Percentiles rank a stretch among this genome's conserved stretches.
These are phyloP conservation scores for Irpex sp. DNA, from an alignment of 1,284 basidiomycete genomes.

Conservation along the genomic window DNA sequence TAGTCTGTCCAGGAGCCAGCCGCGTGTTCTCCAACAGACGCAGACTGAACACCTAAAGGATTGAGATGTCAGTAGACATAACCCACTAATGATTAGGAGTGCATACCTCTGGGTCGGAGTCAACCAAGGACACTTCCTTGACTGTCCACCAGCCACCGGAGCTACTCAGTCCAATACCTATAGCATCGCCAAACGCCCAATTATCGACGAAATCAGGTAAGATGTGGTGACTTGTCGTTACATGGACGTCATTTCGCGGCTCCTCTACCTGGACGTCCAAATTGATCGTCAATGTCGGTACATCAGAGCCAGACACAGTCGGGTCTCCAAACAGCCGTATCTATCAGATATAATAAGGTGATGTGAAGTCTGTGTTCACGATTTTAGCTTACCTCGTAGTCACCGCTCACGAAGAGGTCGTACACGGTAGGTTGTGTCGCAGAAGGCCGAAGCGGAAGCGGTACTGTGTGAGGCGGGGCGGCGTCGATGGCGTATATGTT, in stretches of 20 bases:
- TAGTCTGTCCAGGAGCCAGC: conserved; percentile 56
- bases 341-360: conserved; percentile 37
- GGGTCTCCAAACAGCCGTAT: conserved; percentile 79
- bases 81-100: not conserved
- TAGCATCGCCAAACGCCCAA: conserved; percentile 55
- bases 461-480: conserved; percentile 42
- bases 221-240: conserved; percentile 42
- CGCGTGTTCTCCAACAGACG: conserved; percentile 31
- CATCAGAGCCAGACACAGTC: conserved; percentile 28
- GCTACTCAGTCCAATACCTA: conserved; percentile 59
- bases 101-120: conserved; percentile 10
- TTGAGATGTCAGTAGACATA: not conserved
- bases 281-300: conserved; percentile 48
- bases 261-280: conserved; percentile 39
- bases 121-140: conserved; percentile 15
- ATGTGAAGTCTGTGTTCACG: not conserved
- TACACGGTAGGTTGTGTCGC: conserved; percentile 38
- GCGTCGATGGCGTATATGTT: conserved; percentile 64
- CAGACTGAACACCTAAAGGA: conserved; percentile 32
- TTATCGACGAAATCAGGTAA: conserved; percentile 64
- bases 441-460: conserved; percentile 43
- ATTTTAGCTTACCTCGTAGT: conserved; percentile 54
- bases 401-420: conserved; percentile 54
- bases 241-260: conserved; percentile 18
- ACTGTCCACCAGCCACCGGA: conserved; percentile 50